Conservation (phyloP, 2,329 filamentous ascomycete species). For the Lecanosticta acicola region DNA sequence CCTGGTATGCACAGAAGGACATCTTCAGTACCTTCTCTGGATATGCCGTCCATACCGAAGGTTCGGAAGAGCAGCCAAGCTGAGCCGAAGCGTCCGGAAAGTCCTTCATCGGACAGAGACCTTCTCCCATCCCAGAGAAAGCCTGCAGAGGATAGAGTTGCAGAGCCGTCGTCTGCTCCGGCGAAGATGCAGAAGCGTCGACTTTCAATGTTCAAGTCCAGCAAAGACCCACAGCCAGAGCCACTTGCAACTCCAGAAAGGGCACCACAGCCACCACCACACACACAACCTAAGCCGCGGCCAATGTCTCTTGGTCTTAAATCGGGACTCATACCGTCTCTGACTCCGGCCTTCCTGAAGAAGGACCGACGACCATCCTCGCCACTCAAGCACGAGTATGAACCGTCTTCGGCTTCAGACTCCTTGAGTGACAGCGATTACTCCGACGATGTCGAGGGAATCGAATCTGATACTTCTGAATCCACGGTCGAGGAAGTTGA, state of each 20-base stretch:
- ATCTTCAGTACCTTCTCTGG: conserved; percentile 45
- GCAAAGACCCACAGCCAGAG: conserved; percentile 6
- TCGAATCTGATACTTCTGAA: conserved; percentile 39
- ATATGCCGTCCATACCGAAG: conserved; percentile 43
- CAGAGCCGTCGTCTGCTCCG: conserved; percentile 30
- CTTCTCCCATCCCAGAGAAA: conserved; percentile 17
- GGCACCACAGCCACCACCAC: conserved; percentile 28
- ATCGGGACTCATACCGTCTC: conserved; percentile 26
- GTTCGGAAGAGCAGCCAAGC: conserved; percentile 31
- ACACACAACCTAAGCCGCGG: conserved; percentile 16
- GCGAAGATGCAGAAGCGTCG: conserved; percentile 32
- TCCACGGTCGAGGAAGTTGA: conserved; percentile 51
- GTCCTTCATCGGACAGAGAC: conserved; percentile 20
- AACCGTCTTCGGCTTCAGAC: conserved; percentile 69
- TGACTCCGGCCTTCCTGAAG: conserved; percentile 34
- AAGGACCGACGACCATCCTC: conserved; percentile 73
- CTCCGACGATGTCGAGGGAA: conserved; percentile 44
- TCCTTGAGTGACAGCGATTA: conserved; percentile 55
- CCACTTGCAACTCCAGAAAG: not conserved
- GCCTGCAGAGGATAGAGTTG: conserved; percentile 8
- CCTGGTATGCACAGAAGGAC: conserved; percentile 39
- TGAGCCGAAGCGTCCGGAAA: conserved; percentile 35
- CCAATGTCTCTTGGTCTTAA: conserved; percentile 24
- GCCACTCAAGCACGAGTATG: conserved; percentile 93
- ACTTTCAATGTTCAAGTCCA: conserved; percentile 10